Evolutionary conservation across 495 filamentous ascomycete genomes (phyloP), one percentile per base, ranked within the genome.

Genomic region (Penicillium ochrochloron): DNA sequence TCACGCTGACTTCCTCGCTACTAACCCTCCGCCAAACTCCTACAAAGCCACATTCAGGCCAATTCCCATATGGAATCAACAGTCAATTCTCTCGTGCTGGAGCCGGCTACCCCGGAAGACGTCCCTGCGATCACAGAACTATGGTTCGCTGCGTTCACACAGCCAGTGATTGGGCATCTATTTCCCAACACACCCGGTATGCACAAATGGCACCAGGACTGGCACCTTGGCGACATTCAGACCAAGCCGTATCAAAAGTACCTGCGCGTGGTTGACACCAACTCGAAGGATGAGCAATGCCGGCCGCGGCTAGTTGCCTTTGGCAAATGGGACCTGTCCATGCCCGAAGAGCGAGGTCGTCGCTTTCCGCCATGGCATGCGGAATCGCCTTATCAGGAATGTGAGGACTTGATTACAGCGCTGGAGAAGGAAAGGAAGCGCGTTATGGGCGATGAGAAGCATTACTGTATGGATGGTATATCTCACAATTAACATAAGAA

Each of bases 61-160:
- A 44, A 44, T 19, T 44, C 41, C 41, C 41, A 44, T 44, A 44
- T 44, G 41, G 41, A 44, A 19, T 44, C 41, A 44, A 42, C 57
- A 25, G 31, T 31, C 37, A 37, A 5, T 56, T 25, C 61, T 21
- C 50, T 74, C 8, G 21, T 42, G 7, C 54, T 76, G 15, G 61
- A 73, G 27, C 55, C 34, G 14, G 65, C 55, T 0, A 73, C 73
- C 0, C 0, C 63, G 31, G 70, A 74, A 25, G 74, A 76, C 31
- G 19, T 69, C 33, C 63, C 63, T 11, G 65, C 68, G 46, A 42
- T 73, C 2, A 70, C 61, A 1, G 63, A 67, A 0, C 51, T 76
- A 19, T 76, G 66, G 68, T 76, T 68, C 54, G 68, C 65, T 25
- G 70, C 69, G 21, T 76, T 76, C 61, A 60, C 65, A 71, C 60